These are phyloP conservation scores for Wickerhamiella alocasiicola DNA, from an alignment of 805 yeast species.

Conservation along the genomic window DNA sequence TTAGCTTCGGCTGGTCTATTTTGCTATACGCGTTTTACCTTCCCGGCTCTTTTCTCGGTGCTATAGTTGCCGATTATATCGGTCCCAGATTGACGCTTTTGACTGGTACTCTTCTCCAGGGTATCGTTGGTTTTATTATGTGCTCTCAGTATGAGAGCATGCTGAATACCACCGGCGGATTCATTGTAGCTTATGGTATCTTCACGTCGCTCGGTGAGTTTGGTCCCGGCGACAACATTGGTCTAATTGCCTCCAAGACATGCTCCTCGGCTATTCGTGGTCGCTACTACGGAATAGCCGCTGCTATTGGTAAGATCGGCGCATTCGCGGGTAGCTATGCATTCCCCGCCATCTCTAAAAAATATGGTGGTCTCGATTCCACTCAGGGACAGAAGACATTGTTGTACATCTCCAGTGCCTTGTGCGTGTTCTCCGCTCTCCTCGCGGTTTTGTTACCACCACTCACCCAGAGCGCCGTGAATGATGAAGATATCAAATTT, in stretches of 20 bases:
- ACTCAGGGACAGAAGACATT: constrained; percentile 55
- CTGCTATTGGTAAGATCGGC: constrained; percentile 85
- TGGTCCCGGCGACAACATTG: constrained; percentile 90
- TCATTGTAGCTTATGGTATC: constrained; percentile 79
- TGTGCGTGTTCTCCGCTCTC: constrained; percentile 60
- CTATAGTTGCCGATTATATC: constrained; percentile 66
- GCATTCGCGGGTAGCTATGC: constrained; percentile 85
- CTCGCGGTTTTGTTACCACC: constrained; percentile 65
- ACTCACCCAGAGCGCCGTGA: constrained; percentile 72
- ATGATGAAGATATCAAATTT: constrained; percentile 63
- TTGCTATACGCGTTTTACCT: constrained; percentile 77
- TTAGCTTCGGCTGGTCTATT: constrained; percentile 84
- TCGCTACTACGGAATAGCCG: constrained; percentile 79
- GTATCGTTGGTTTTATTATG: constrained; percentile 70
- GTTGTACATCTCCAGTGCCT: constrained; percentile 66
- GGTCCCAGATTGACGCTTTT: constrained; percentile 81
- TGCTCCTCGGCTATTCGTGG: constrained; percentile 83
- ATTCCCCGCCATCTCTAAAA: constrained; percentile 65
- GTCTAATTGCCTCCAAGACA: constrained; percentile 76
- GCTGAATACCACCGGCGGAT: constrained; percentile 53
- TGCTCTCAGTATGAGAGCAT: constrained; percentile 53
- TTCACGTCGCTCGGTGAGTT: constrained; percentile 82
- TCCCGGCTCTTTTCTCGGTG: constrained; percentile 86
- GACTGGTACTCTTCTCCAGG: constrained; percentile 60
- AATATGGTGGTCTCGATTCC: constrained; percentile 36